Conservation (phyloP, 768 basidiomycete species). For the Pleurotus tuber-regium region DNA sequence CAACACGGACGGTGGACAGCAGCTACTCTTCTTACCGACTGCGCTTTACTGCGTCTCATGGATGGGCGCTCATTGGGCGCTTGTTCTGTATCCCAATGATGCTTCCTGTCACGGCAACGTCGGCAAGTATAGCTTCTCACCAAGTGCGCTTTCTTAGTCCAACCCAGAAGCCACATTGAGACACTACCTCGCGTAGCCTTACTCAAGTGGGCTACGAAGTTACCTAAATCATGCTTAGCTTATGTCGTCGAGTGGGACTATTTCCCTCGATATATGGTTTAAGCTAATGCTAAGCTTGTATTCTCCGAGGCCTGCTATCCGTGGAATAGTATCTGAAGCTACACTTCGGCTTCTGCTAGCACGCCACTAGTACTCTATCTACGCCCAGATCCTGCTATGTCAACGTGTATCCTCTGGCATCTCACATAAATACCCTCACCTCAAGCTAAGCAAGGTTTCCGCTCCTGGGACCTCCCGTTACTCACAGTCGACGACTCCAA, state of each 20-base stretch:
- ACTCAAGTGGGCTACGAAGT: not conserved
- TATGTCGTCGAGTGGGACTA: too few relatives aligned
- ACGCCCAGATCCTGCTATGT: not conserved
- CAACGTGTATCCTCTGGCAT: constrained; percentile 2
- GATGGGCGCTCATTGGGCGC: not conserved
- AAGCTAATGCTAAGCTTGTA: not conserved
- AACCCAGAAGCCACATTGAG: constrained; percentile 2
- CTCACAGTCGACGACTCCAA: not conserved
- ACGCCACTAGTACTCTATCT: constrained; percentile 8
- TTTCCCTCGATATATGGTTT: too few relatives aligned
- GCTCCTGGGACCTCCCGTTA: not conserved
- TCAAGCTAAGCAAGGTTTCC: not conserved
- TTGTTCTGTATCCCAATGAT: not conserved
- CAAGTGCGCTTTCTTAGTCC: not conserved
- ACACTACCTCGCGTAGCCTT: not conserved
- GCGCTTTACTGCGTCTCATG: not conserved
- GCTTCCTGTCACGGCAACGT: not conserved
- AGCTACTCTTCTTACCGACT: not conserved
- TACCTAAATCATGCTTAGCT: not conserved
- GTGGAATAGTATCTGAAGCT: not conserved
- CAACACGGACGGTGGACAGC: not conserved
- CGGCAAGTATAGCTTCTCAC: too few relatives aligned
- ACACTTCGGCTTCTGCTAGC: constrained; percentile 6
- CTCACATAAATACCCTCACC: not conserved
- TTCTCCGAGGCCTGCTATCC: constrained; percentile 1